These are phyloP conservation scores for Castanea sativa DNA, from an alignment of 306 rosid genomes.

Conservation along the genomic window DNA sequence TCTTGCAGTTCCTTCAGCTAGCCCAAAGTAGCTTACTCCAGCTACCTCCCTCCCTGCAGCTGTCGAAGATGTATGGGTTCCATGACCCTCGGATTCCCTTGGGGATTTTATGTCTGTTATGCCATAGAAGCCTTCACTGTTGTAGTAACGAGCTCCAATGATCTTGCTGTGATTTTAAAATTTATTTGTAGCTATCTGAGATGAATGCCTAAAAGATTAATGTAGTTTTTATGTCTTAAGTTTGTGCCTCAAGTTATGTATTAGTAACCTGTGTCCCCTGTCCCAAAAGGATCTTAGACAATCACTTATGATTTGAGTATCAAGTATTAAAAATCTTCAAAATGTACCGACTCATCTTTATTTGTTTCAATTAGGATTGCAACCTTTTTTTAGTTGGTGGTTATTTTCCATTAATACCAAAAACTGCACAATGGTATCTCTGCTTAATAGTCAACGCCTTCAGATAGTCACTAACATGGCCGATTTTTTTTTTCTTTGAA, in stretches of 20 bases:
- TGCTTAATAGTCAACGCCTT: neutral
- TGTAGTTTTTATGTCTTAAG: neutral
- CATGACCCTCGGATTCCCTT: slow-evolving; percentile 34
- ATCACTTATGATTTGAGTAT: too few relatives aligned
- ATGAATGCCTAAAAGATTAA: neutral
- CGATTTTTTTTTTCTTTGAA: neutral
- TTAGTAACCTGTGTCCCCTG: neutral
- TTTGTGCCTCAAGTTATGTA: neutral
- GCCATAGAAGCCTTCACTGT: neutral
- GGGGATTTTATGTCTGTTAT: slow-evolving; percentile 30
- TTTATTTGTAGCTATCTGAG: neutral
- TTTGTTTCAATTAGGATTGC: neutral
- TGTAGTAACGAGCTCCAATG: slow-evolving; percentile 35
- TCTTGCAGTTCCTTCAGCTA: slow-evolving; percentile 30
- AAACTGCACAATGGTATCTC: neutral
- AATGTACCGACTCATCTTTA: too few relatives aligned
- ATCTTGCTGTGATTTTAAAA: slow-evolving; percentile 12
- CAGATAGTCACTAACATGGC: neutral
- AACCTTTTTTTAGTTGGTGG: too few relatives aligned
- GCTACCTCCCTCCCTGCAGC: slow-evolving; percentile 34
- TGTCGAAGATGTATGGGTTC: slow-evolving; percentile 32
- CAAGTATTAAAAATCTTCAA: too few relatives aligned
- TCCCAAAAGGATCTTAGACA: neutral
- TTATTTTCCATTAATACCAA: too few relatives aligned
- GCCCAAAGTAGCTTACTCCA: slow-evolving; percentile 27